Base-by-base conservation (phyloP, 2,329 filamentous ascomycete genomes). In the Aspergillus flavus region DNA sequence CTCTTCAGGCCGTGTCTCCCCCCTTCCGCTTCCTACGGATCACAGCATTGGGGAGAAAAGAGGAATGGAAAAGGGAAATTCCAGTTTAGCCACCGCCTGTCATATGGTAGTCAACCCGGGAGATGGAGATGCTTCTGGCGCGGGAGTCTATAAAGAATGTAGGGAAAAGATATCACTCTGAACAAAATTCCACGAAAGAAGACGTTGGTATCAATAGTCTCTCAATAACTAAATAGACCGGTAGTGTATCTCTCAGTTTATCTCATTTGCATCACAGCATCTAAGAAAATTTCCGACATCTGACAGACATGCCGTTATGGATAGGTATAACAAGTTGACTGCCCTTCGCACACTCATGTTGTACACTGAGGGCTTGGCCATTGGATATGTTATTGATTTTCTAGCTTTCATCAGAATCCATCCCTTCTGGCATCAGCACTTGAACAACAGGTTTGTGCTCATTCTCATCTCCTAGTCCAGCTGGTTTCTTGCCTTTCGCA, bases 221-320 rank as follows among this genome's bases (percentile, higher is more conserved):
- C 3, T n/a, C 39, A 19, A 1, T 19, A 41, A 19, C 16, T 41
- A n/a, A 10, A n/a, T n/a, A 41, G 19, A n/a, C 19, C 16, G 39
- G 19, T n/a, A 9, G 19, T 9, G 3, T 41, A 1, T 41, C 16
- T 41, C 16, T 19, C 6, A 19, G 16, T 7, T 19, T 6, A 41
- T 9, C 6, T n/a, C n/a, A 19, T n/a, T 41, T n/a, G 2, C 6
- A n/a, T 6, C 4, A 41, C 3, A 41, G 0, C 3, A n/a, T 1
- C 16, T 41, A 19, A n/a, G 14, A 14, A 2, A 41, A 10, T 0
- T 4, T 3, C 7, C 39, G 19, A 10, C 19, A 4, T 4, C 7
- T 41, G 39, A 10, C 3, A n/a, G 39, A 41, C 6, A 41, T n/a
- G 16, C 2, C n/a, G 39, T 7, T n/a, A 19, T n/a, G 2, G 19